A percentile compares a stretch with the other conserved stretches of the same genome.
These are phyloP conservation scores for Vitis riparia DNA, from an alignment of 164 flowering plant genomes.

Conservation along the genomic window DNA sequence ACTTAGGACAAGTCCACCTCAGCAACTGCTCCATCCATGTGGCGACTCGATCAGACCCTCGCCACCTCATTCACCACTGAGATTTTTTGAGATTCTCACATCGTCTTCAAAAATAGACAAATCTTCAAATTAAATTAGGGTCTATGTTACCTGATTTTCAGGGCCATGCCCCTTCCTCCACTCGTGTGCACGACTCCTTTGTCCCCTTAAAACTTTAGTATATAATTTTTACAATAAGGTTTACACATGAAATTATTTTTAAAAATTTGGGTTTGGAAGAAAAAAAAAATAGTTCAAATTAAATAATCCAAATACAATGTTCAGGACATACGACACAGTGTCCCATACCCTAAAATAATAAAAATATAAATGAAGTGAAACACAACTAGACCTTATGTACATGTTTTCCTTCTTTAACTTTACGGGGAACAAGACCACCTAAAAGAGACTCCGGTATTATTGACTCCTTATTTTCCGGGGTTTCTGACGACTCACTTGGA, in stretches of 20 bases:
- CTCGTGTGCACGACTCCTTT: conserved; percentile 37
- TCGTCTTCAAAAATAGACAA: conserved; percentile 29
- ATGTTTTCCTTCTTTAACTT: background rate
- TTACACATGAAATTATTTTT: conserved; percentile 27
- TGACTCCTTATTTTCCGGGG: conserved; percentile 14
- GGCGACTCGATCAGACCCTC: conserved; percentile 13
- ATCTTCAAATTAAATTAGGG: conserved; percentile 8
- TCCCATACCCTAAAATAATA: conserved; percentile 1
- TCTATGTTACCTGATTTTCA: conserved; percentile 11
- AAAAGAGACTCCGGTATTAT: background rate
- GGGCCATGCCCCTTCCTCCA: conserved; percentile 17
- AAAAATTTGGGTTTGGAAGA: background rate
- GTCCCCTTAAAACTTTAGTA: conserved; percentile 3
- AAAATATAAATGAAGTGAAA: conserved; percentile 3
- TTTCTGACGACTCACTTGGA: background rate
- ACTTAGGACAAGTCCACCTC: conserved; percentile 13
- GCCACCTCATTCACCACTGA: conserved; percentile 18
- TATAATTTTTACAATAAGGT: conserved; percentile 7
- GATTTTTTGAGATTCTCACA: background rate
- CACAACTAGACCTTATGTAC: conserved; percentile 6
- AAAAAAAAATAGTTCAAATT: background rate
- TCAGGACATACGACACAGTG: conserved; percentile 30
- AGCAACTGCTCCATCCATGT: conserved; percentile 4
- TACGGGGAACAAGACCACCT: conserved; percentile 10
- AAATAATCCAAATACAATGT: conserved; percentile 15